Conservation (phyloP, 352 stramenopile genomes). For the Phytopythium boreale region DNA sequence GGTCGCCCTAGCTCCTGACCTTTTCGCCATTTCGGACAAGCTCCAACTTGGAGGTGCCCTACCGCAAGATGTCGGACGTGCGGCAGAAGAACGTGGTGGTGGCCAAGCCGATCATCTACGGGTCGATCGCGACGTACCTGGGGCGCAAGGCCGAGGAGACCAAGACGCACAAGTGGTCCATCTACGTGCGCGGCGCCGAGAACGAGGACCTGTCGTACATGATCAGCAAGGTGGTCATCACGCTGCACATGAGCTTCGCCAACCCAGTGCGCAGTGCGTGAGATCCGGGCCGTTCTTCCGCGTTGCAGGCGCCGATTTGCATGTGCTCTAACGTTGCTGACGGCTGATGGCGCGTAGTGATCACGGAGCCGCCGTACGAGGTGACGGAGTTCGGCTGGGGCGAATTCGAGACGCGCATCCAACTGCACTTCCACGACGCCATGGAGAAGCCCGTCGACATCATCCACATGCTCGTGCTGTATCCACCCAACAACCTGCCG, state of each 20-base stretch:
- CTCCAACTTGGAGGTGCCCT: too few species aligned
- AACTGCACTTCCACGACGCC: slow-evolving; percentile 95
- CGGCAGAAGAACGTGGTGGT: slow-evolving; percentile 81
- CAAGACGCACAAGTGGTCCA: slow-evolving; percentile 94
- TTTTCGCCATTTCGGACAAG: too few species aligned
- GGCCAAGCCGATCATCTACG: slow-evolving; percentile 94
- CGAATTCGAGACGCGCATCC: slow-evolving; percentile 97
- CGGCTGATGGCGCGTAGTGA: slow-evolving; percentile 46
- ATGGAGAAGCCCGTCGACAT: slow-evolving; percentile 91
- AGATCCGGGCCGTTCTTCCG: too few species aligned
- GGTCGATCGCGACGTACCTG: slow-evolving; percentile 92
- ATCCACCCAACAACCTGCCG: slow-evolving; percentile 80
- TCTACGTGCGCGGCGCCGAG: slow-evolving; percentile 92
- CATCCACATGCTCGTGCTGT: slow-evolving; percentile 86
- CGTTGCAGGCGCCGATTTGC: not conserved
- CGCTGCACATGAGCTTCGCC: slow-evolving; percentile 94
- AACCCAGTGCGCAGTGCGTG: slow-evolving; percentile 86
- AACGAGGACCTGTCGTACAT: slow-evolving; percentile 94
- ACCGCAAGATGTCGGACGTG: slow-evolving; percentile 68
- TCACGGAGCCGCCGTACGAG: slow-evolving; percentile 94
- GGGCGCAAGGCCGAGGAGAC: slow-evolving; percentile 92
- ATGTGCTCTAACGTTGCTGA: not conserved
- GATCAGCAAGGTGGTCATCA: slow-evolving; percentile 97
- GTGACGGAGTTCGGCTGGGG: slow-evolving; percentile 97
- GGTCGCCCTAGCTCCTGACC: slow-evolving; percentile 5